A percentile compares a stretch with the other conserved stretches of the same genome.
These are phyloP conservation scores for Fagopyrum esculentum DNA, from an alignment of 148 eudicot genomes.

Conservation along the genomic window DNA sequence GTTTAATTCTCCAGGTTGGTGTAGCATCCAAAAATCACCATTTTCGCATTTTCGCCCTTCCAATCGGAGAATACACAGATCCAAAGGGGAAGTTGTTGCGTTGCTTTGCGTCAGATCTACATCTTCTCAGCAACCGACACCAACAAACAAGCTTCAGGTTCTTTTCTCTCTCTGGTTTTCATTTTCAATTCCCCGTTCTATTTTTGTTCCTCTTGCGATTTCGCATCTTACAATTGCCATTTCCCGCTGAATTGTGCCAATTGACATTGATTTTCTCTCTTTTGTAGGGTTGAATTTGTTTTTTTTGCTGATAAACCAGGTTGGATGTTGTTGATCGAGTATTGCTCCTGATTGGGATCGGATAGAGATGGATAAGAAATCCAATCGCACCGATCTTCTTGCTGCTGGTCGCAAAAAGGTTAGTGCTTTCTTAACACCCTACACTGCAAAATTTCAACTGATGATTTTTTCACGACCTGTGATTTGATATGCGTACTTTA, in stretches of 20 bases:
- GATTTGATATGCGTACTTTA: slow-evolving; percentile 1
- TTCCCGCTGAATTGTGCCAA: not conserved
- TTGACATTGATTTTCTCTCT: not conserved
- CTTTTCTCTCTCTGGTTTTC: not conserved
- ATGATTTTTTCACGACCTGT: not conserved
- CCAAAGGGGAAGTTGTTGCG: not conserved
- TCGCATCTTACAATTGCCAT: not conserved
- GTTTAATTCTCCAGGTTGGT: not conserved
- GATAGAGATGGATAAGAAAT: slow-evolving; percentile 68
- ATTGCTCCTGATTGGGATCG: slow-evolving; percentile 7
- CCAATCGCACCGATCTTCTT: slow-evolving; percentile 85
- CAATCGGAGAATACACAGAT: slow-evolving; percentile 4
- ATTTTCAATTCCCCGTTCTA: not conserved
- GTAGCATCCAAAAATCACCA: not conserved
- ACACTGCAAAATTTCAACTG: not conserved
- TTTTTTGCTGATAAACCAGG: slow-evolving; percentile 9
- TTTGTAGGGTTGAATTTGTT: not conserved
- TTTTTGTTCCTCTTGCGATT: not conserved
- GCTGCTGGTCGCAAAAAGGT: slow-evolving; percentile 97
- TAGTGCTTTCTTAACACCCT: not conserved
- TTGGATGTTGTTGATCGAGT: slow-evolving; percentile 23
- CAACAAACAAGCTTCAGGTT: slow-evolving; percentile 3
- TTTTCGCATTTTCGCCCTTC: slow-evolving; percentile 1
- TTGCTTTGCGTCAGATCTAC: slow-evolving; percentile 16
- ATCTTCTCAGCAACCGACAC: slow-evolving; percentile 13